Evolutionary conservation across 768 basidiomycete species (phyloP).

Genomic region (Wakefieldia striispora): DNA sequence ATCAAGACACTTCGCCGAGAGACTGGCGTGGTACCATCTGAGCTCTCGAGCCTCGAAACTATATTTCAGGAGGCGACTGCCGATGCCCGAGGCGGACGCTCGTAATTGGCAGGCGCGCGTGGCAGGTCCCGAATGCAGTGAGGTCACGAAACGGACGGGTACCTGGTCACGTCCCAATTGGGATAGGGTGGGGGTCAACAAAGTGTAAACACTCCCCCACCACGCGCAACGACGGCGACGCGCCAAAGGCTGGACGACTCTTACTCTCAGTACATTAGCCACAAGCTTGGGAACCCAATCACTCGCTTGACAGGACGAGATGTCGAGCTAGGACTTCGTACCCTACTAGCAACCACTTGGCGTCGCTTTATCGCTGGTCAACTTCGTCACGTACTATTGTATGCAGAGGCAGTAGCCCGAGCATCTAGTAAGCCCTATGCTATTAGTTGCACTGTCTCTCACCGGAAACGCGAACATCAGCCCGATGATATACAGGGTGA

Average conservation of each 20-base stretch:
- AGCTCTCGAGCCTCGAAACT: too few species aligned
- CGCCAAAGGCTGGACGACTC: background rate
- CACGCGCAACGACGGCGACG: constrained; percentile 12
- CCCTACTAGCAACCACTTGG: background rate
- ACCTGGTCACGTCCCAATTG: too few species aligned
- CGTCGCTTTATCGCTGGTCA: background rate
- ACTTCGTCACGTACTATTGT: background rate
- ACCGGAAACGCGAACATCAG: constrained; percentile 61
- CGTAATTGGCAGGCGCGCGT: too few species aligned
- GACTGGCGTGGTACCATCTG: too few species aligned
- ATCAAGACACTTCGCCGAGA: too few species aligned
- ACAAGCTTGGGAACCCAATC: background rate
- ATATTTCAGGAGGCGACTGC: too few species aligned
- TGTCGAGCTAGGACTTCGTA: background rate
- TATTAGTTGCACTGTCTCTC: constrained; percentile 41
- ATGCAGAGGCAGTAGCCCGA: background rate
- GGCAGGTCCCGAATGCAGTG: too few species aligned
- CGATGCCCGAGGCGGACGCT: too few species aligned
- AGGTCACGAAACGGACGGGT: too few species aligned
- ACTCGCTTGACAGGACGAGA: background rate
- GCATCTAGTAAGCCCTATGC: background rate
- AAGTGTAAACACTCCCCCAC: constrained; percentile 9
- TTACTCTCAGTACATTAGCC: background rate
- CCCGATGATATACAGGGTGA: constrained; percentile 66
- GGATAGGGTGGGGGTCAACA: constrained; percentile 4